Percentiles rank a stretch among this genome's conserved stretches.
Evolutionary conservation across 2,329 filamentous ascomycete species (phyloP).

Genomic region (Aspergillus transmontanensis): DNA sequence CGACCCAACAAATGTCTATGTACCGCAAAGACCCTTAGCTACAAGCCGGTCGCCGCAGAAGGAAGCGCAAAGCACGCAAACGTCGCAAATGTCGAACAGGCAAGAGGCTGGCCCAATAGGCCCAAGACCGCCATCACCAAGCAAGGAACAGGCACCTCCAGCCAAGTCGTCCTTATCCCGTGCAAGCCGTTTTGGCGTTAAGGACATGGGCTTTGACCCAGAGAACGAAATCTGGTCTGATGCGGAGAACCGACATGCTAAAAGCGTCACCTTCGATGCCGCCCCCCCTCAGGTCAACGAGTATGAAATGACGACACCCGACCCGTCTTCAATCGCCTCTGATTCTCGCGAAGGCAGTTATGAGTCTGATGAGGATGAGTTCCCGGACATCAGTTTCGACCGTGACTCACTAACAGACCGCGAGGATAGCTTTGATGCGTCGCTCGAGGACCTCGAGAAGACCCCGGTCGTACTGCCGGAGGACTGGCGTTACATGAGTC

Average conservation of each 20-base stretch:
- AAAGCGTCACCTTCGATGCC: conserved; percentile 96
- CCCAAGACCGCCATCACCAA: conserved; percentile 56
- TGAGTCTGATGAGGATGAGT: conserved; percentile 72
- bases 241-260: conserved; percentile 79
- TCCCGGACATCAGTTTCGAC: conserved; percentile 63
- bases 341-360: conserved; percentile 92
- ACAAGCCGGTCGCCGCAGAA: conserved; percentile 59
- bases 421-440: conserved; percentile 94
- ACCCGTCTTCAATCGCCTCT: conserved; percentile 87
- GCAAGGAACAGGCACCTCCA: conserved; percentile 74
- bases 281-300: conserved; percentile 94
- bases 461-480: conserved; percentile 97
- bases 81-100: conserved; percentile 35
- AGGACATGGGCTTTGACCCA: conserved; percentile 65
- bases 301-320: conserved; percentile 96
- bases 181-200: conserved; percentile 60
- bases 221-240: conserved; percentile 70
- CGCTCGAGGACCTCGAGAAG: conserved; percentile 92
- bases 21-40: conserved; percentile 80
- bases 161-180: conserved; percentile 86
- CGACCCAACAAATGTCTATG: conserved; percentile 75
- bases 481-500: conserved; percentile 85
- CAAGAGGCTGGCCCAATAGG: conserved; percentile 20
- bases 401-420: conserved; percentile 62
- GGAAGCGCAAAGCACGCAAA: conserved; percentile 71